Evolutionary conservation across 345 rosid species (phyloP), one percentile per base, ranked within the genome.

Genomic region (Corchorus olitorius): DNA sequence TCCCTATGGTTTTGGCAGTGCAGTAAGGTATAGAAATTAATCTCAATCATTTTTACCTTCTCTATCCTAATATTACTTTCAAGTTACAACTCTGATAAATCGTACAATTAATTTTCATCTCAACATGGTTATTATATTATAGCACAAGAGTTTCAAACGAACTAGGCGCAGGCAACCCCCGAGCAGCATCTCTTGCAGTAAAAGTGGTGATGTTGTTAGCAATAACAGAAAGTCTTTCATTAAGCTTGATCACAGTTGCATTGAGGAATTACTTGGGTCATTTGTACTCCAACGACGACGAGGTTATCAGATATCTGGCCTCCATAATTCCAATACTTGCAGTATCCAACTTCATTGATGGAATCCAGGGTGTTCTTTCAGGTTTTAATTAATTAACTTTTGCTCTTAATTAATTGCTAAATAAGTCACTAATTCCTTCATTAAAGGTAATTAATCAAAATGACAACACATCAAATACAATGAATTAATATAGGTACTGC

Each of bases 401-500:
- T 11, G 19, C 19, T 13, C 39, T 1, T 27, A 27, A 27, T 52
- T 72, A 11, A 27, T 34, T 33, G 2, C 34, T 15, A 27, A 70
- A 27, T 1, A 27, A 27, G 27, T 27, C 14, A 14, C 14, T 13
- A 15, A 10, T 27, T 27, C 12, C 15, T 14, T 0, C 12, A 41
- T 1, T 4, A 4, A 1, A 1, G 45, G 5, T 4, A 41, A 41
- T 4, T 41, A 27, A 27, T 27, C 1, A 27, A 27, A 3, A 39
- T 39, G 43, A 3, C 43, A 39, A 39, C 43, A 39, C 3, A 39
- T 39, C 2, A 0, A 27, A 27, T 41, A 41, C 12, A 4, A 37
- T 27, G 20, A 64, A 7, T 43, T 22, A 6, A 11, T 55, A 33
- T 15, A 85, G 87, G 85, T 35, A 67, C 59, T 63, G 88, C 84